Base-by-base conservation (phyloP, 176 grass and related monocot species). In the Panicum miliaceum region DNA sequence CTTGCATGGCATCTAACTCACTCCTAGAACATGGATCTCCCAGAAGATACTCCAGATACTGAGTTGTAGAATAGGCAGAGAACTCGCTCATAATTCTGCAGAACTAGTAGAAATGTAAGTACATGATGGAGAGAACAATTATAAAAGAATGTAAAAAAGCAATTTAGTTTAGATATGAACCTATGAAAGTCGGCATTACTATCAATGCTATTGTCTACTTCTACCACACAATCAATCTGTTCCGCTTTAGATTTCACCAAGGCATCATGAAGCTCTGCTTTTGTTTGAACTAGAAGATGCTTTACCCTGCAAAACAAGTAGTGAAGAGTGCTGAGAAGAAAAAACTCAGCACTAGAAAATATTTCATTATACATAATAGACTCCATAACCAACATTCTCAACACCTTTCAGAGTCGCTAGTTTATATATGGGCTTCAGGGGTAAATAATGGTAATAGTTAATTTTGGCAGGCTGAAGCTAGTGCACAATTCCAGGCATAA, bases 151-250 rank as follows among this genome's bases (percentile, higher is more conserved):
- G 50, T 12, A 73, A 72, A 82, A 82, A 38, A 66, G 50, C 23
- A 82, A 78, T 29, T 25, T 54, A 43, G 27, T 82, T 61, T 45
- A 57, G 47, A 65, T 50, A 20, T 53, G 80, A 81, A 98, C 95
- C 92, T 83, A 71, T 98, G 95, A 83, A 95, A 98, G 68, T 91
- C 71, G 37, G 91, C 84, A 81, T 98, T 98, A 81, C 81, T 78
- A 56, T 74, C 80, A 84, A 98, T 98, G 77, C 20, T 82, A 71
- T 79, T 98, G 79, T 90, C 74, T 52, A 95, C 84, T 95, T 98
- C 92, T 75, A 98, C 71, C 50, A 98, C 84, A 79, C 84, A 95
- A 69, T 98, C 95, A 60, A 81, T 85, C 34, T 80, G 73, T 77
- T 86, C 87, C 5, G 54, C 40, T 77, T 78, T 87, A 50, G 86